phyloP scores from a whole-genome alignment of 768 basidiomycete genomes.

The Leccinum arenicola region DNA sequence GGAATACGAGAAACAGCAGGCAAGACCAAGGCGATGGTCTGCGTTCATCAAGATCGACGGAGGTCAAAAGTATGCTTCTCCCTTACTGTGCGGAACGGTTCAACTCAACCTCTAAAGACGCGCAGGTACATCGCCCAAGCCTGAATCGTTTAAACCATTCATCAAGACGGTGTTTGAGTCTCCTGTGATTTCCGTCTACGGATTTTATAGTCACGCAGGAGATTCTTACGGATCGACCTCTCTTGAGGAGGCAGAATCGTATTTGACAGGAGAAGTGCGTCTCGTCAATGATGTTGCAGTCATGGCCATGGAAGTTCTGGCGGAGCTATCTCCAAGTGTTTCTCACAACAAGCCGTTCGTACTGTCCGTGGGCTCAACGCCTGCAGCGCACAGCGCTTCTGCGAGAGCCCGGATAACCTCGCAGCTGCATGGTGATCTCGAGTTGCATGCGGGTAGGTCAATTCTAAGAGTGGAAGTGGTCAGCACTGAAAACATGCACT shows the following conservation, averaged over 20 bases:
- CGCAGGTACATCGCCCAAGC: constrained; percentile 60
- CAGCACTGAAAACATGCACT: not conserved
- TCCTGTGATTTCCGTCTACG: constrained; percentile 59
- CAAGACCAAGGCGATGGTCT: constrained; percentile 55
- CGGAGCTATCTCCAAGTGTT: constrained; percentile 31
- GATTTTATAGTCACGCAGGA: constrained; percentile 82
- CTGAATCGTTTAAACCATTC: constrained; percentile 53
- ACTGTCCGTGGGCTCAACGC: constrained; percentile 83
- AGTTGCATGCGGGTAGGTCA: constrained; percentile 68
- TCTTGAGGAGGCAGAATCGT: constrained; percentile 57
- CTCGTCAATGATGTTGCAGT: constrained; percentile 66
- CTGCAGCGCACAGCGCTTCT: constrained; percentile 77
- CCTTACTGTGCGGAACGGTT: not conserved
- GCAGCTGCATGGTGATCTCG: constrained; percentile 58
- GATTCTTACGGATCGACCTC: constrained; percentile 77
- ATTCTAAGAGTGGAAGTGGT: not conserved
- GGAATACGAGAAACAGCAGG: constrained; percentile 47
- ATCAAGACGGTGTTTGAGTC: constrained; percentile 53
- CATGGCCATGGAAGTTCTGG: constrained; percentile 48
- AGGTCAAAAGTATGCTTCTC: constrained; percentile 60
- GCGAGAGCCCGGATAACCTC: constrained; percentile 45
- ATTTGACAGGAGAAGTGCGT: constrained; percentile 66
- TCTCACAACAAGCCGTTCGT: constrained; percentile 52
- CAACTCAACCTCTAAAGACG: constrained; percentile 47
- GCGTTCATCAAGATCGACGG: constrained; percentile 80